A percentile compares a stretch with the other conserved stretches of the same genome.
Conservation (phyloP, 768 basidiomycete genomes). For the Suillus placidus region DNA sequence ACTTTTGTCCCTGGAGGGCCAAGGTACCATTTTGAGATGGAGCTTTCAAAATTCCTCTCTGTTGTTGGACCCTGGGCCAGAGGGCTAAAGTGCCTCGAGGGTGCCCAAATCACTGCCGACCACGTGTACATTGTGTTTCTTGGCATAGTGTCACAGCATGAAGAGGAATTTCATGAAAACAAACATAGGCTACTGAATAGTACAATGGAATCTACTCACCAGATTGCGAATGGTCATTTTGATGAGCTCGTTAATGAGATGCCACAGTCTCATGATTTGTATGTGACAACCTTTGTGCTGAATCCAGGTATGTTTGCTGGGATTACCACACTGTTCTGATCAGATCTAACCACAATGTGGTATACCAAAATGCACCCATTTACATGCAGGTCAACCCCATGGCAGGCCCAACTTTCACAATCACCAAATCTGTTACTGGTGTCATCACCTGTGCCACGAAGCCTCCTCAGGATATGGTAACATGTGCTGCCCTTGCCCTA, state of each 20-base stretch:
- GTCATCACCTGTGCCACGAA: neutral
- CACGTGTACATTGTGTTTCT: constrained; percentile 31
- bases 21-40: no score
- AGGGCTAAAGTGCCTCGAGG: no score
- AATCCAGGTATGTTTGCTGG: constrained; percentile 22
- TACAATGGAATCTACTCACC: constrained; percentile 14
- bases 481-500: constrained; percentile 4
- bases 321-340: neutral
- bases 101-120: constrained; percentile 26
- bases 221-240: constrained; percentile 21
- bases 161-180: constrained; percentile 17
- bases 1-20: no score
- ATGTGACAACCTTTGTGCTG: constrained; percentile 26
- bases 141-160: constrained; percentile 17
- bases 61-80: no score
- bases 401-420: neutral
- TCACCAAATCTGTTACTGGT: neutral
- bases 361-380: constrained; percentile 1
- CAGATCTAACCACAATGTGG: neutral
- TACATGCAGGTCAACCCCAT: constrained; percentile 8
- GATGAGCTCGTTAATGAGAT: constrained; percentile 25
- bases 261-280: constrained; percentile 17
- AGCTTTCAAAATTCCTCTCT: no score
- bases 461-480: constrained; percentile 4
- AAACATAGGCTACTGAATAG: neutral